phyloP scores from a whole-genome alignment of 2,329 filamentous ascomycete genomes.

The Neofusicoccum kwambonambiense region DNA sequence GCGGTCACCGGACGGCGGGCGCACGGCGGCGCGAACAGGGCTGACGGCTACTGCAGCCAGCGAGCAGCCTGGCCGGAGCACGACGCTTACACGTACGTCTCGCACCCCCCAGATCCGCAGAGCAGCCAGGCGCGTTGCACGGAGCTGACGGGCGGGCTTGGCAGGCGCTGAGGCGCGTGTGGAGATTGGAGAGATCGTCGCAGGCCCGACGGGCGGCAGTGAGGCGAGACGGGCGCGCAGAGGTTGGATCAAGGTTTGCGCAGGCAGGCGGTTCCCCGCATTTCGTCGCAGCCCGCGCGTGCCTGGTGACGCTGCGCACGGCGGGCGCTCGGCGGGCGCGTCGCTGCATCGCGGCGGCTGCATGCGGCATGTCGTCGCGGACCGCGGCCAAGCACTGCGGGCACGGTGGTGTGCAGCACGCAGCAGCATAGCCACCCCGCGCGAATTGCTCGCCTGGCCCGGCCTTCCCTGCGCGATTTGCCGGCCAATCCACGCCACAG shows the following conservation, averaged over 20 bases:
- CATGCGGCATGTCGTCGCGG: not conserved
- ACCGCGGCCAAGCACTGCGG: not conserved
- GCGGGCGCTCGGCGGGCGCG: too few relatives aligned
- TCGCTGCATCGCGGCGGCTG: not conserved
- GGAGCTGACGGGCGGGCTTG: too few relatives aligned
- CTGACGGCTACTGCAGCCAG: too few relatives aligned
- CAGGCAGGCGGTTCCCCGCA: not conserved
- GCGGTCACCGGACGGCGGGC: too few relatives aligned
- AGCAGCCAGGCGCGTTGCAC: too few relatives aligned
- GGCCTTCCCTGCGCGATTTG: conserved; percentile 14
- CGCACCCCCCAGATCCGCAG: too few relatives aligned
- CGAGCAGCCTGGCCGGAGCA: too few relatives aligned
- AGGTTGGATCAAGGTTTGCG: conserved; percentile 13
- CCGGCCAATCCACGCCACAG: conserved; percentile 4
- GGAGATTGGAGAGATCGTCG: not conserved
- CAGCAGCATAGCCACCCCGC: not conserved
- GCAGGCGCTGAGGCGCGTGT: not conserved
- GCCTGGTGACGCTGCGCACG: not conserved
- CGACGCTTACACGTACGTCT: too few relatives aligned
- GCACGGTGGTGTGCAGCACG: too few relatives aligned
- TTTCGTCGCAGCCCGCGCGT: not conserved
- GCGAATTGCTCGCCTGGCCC: not conserved
- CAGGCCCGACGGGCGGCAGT: not conserved
- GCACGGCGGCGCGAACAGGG: too few relatives aligned
- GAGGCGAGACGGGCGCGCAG: not conserved